Evolutionary conservation across 176 grass and related monocot genomes (phyloP).

Genomic region (Oryza australiensis): DNA sequence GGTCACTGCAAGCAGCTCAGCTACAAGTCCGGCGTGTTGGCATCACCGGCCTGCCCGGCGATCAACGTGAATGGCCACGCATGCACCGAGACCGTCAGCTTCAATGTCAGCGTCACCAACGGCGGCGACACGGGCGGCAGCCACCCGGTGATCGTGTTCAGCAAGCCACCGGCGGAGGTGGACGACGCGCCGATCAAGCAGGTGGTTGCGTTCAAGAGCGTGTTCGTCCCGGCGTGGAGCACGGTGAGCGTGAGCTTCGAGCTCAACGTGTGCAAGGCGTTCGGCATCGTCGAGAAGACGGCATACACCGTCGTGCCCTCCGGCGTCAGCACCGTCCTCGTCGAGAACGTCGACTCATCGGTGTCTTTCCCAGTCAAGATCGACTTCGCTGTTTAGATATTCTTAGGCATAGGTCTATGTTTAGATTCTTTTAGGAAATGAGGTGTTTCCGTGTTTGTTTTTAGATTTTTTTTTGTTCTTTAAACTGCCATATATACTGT

Average conservation of each 20-base stretch:
- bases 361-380: conserved; percentile 24
- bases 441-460: no score
- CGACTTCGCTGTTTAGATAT: no score
- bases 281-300: conserved; percentile 47
- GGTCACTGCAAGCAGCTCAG: conserved; percentile 41
- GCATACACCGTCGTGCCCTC: conserved; percentile 52
- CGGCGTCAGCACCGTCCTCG: conserved; percentile 32
- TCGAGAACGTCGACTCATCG: conserved; percentile 27
- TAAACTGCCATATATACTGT: no score
- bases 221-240: conserved; percentile 23
- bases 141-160: conserved; percentile 46
- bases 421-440: no score
- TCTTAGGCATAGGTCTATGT: no score
- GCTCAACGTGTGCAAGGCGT: conserved; percentile 47
- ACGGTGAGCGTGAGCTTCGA: not conserved
- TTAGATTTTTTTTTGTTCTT: no score
- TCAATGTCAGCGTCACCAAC: conserved; percentile 40
- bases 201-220: conserved; percentile 47
- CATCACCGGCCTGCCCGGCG: not conserved
- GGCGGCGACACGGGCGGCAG: conserved; percentile 2
- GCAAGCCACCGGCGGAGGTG: conserved; percentile 34
- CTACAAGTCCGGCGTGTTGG: not conserved
- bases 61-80: conserved; percentile 8
- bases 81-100: conserved; percentile 24
- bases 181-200: conserved; percentile 45